Conservation (phyloP, 495 filamentous ascomycete species). For the Podospora australis region DNA sequence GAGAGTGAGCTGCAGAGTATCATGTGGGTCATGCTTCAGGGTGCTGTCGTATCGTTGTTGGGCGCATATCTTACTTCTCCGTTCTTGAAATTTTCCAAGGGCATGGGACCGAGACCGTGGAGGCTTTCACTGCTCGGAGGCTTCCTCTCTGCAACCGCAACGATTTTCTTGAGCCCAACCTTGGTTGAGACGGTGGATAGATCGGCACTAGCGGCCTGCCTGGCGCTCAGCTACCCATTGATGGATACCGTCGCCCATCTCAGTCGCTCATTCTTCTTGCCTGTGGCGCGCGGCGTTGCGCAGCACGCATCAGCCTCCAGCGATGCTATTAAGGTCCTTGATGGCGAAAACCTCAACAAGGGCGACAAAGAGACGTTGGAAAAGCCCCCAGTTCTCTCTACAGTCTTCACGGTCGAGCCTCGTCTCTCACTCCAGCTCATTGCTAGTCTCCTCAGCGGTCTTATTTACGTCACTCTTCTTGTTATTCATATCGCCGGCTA, state of each 20-base stretch:
- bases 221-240: constrained; percentile 13
- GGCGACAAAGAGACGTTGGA: too few species aligned
- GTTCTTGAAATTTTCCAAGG: not conserved
- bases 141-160: constrained; percentile 7
- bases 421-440: too few species aligned
- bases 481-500: too few species aligned
- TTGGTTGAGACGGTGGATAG: constrained; percentile 6
- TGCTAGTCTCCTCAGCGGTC: too few species aligned
- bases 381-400: too few species aligned
- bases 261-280: too few species aligned
- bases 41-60: constrained; percentile 7
- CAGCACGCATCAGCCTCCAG: too few species aligned
- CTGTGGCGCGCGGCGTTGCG: too few species aligned
- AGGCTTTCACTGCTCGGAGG: constrained; percentile 11
- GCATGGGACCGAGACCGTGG: not conserved
- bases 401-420: too few species aligned
- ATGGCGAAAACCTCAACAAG: too few species aligned
- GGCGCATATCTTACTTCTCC: constrained; percentile 4
- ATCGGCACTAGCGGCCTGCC: constrained; percentile 6
- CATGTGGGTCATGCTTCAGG: constrained; percentile 12
- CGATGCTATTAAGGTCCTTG: too few species aligned
- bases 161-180: constrained; percentile 12
- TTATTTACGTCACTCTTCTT: too few species aligned
- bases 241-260: constrained; percentile 6
- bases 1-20: constrained; percentile 13